Conservation (phyloP, 2,329 filamentous ascomycete species). For the Pezicula radicicola region DNA sequence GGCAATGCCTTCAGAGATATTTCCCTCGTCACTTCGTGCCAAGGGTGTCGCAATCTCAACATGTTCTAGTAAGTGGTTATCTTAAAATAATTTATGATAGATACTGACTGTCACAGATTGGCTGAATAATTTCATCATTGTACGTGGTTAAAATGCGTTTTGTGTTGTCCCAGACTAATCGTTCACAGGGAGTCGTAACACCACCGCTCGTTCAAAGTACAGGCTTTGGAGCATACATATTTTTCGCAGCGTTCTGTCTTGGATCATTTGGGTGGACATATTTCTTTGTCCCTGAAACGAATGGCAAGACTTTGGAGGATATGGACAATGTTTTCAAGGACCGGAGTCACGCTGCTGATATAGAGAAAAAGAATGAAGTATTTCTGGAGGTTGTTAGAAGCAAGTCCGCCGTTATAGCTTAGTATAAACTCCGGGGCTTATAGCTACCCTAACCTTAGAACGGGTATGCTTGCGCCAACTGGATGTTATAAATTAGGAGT, state of each 20-base stretch:
- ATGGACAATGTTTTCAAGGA: conserved; percentile 36
- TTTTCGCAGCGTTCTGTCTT: conserved; percentile 48
- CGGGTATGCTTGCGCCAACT: too few species aligned
- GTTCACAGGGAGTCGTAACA: conserved; percentile 48
- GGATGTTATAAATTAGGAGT: too few species aligned
- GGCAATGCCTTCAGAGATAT: conserved; percentile 52
- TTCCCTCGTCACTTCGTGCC: conserved; percentile 53
- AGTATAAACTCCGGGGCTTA: too few species aligned
- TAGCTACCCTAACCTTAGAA: too few species aligned
- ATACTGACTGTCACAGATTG: conserved; percentile 51
- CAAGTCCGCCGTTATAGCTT: too few species aligned
- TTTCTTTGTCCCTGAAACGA: conserved; percentile 54
- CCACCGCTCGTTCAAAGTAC: conserved; percentile 58
- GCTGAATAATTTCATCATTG: conserved; percentile 48
- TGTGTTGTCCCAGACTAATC: too few species aligned
- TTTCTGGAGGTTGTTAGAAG: too few species aligned
- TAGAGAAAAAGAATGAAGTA: too few species aligned
- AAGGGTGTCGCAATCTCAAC: conserved; percentile 63
- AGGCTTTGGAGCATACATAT: conserved; percentile 51
- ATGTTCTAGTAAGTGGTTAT: too few species aligned
- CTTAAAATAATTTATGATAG: too few species aligned
- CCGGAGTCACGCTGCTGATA: too few species aligned
- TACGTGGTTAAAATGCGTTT: too few species aligned
- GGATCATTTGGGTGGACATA: conserved; percentile 44
- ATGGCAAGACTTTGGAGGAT: conserved; percentile 47